Evolutionary conservation across 176 grass and related monocot species (phyloP).

Genomic region (Oryza glaberrima): DNA sequence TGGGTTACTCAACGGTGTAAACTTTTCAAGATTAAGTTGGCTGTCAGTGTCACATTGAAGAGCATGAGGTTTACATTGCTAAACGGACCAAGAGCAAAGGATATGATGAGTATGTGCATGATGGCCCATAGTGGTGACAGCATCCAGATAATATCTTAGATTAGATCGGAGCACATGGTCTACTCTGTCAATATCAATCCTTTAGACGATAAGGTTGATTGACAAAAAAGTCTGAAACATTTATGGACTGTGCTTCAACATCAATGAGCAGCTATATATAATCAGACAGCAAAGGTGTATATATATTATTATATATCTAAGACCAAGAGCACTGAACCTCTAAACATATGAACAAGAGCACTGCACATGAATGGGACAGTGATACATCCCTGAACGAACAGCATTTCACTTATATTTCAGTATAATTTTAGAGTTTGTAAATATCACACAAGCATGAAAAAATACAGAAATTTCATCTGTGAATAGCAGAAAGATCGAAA

Average conservation of each 20-base stretch:
- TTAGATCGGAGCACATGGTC: not conserved
- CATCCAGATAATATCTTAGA: constrained; percentile 10
- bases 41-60: not conserved
- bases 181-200: not conserved
- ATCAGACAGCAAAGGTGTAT: not conserved
- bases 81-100: not conserved
- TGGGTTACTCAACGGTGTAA: not conserved
- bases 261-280: not conserved
- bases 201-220: not conserved
- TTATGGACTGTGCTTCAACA: not conserved
- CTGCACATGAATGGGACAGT: not conserved
- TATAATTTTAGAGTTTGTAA: not conserved
- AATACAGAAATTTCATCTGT: not conserved
- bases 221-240: not conserved
- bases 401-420: not conserved
- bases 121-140: not conserved
- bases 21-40: not conserved
- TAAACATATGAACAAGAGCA: not conserved
- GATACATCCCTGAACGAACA: not conserved
- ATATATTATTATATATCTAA: not conserved
- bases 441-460: not conserved
- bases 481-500: not conserved
- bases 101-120: not conserved
- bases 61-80: not conserved
- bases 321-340: not conserved